Conservation (phyloP, 805 yeast species). For the Metschnikowia noctiluminum region DNA sequence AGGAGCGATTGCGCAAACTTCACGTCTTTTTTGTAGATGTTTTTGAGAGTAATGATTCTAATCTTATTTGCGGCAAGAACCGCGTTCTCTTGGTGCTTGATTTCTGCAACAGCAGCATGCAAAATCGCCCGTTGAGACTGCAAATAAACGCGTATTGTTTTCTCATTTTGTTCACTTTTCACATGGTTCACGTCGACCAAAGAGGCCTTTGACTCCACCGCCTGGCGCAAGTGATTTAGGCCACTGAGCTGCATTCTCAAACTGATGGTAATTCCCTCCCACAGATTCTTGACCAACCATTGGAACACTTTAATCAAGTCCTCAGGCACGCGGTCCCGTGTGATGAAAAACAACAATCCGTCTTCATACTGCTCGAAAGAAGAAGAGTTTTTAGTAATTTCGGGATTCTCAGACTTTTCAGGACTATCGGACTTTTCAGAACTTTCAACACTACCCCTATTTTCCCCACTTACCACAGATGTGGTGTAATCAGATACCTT, state of each 20-base stretch:
- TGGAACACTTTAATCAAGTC: constrained; percentile 53
- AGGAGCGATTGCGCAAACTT: constrained; percentile 52
- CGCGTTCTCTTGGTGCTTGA: constrained; percentile 44
- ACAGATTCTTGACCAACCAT: constrained; percentile 44
- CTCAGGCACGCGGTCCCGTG: constrained; percentile 36
- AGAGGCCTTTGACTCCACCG: constrained; percentile 49
- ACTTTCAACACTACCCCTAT: too few species aligned
- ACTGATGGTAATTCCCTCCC: constrained; percentile 43
- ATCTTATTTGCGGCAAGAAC: constrained; percentile 43
- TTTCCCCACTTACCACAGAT: constrained; percentile 21
- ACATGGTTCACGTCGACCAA: constrained; percentile 28
- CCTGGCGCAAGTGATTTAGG: constrained; percentile 47
- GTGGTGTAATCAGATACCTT: constrained; percentile 37
- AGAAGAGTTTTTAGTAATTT: background rate
- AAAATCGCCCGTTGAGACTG: constrained; percentile 48
- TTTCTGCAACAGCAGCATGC: constrained; percentile 41
- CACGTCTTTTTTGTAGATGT: constrained; percentile 53
- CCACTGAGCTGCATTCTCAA: constrained; percentile 62
- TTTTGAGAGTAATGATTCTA: constrained; percentile 51
- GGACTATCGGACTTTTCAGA: too few species aligned
- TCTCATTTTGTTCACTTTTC: constrained; percentile 8
- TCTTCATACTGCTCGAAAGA: constrained; percentile 21
- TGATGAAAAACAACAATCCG: constrained; percentile 39
- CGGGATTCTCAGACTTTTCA: background rate
- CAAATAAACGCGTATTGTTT: constrained; percentile 44